Evolutionary conservation across 2,329 filamentous ascomycete species (phyloP), one percentile per base, ranked within the genome.

Genomic region (Arthrobotrys conoides): DNA sequence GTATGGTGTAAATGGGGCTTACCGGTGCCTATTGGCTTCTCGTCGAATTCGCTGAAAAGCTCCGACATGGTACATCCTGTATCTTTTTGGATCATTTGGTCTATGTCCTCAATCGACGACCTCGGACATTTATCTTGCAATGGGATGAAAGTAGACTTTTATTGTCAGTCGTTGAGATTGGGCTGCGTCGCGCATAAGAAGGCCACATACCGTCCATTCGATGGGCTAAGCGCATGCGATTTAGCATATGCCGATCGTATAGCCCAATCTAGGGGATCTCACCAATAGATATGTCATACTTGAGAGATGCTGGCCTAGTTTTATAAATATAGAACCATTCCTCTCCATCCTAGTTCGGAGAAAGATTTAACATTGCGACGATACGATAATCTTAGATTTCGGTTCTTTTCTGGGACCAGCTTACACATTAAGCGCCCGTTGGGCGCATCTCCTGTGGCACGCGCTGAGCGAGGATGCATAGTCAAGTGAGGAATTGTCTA

Each of bases 321-420:
- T 99, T 84, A 99, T 98, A 82, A 98, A 99, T 80, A 99, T 97
- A 30, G 95, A 97, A 27, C 96, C 96, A 84, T 97, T 98, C 87
- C 93, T 93, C 87, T 99, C 96, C 80, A 98, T 78, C 9, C 75
- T 78, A 69, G 18, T 22, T 16, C 24, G 16, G 14, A 3, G 6
- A 22, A 24, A 18, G 22, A 33, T 30, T 57, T 9, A 69, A 51
- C 9, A 27, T 27, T 16, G 48, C 3, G 20, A n/a, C 10, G 36
- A 46, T 24, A n/a, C 10, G 36, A 46, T 24, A n/a, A 8, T 36
- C 8, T 36, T 5, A 8, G 5, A 1, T 1, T 36, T 36, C 33
- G 5, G 5, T 8, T 36, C 9, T 1, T 36, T 36, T 12, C 9
- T 36, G 16, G 49, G 20, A 8, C 10, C 18, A 4, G 2, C 61